Evolutionary conservation across 164 flowering plant species (phyloP).

Genomic region (Vitis labrusca): DNA sequence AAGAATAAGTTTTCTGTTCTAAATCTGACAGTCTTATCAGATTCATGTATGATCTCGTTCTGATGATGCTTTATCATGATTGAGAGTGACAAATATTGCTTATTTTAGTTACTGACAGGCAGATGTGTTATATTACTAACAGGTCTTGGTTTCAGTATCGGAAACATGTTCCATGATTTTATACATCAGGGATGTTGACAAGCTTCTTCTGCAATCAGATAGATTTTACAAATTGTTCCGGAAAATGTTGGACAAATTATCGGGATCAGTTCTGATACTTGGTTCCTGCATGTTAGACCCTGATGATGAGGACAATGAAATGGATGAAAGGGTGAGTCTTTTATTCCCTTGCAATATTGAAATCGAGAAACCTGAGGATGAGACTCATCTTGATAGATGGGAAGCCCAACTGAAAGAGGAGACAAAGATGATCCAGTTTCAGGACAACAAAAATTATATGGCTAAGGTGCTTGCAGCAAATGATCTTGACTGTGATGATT

Average conservation of each 20-base stretch:
- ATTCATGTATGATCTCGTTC: neutral
- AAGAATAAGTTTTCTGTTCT: neutral
- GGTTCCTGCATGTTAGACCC: constrained; percentile 37
- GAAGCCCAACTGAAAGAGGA: constrained; percentile 47
- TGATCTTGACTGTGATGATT: constrained; percentile 51
- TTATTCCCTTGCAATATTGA: constrained; percentile 47
- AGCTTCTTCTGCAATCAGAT: constrained; percentile 36
- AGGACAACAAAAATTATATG: constrained; percentile 51
- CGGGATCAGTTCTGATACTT: constrained; percentile 42
- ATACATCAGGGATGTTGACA: constrained; percentile 47
- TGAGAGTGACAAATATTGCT: neutral
- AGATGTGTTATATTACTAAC: constrained; percentile 2
- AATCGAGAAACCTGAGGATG: constrained; percentile 43
- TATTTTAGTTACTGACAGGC: neutral
- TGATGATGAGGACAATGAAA: constrained; percentile 31
- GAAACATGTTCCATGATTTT: constrained; percentile 39
- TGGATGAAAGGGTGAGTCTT: constrained; percentile 33
- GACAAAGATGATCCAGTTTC: constrained; percentile 37
- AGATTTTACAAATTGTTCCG: constrained; percentile 37
- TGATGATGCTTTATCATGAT: neutral
- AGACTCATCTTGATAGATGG: constrained; percentile 41
- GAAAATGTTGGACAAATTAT: constrained; percentile 34
- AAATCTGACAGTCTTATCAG: neutral
- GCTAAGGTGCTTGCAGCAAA: constrained; percentile 49
- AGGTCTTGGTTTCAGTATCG: constrained; percentile 45